Base-by-base conservation (phyloP, 2,329 filamentous ascomycete genomes). In the Colletotrichum noveboracense region DNA sequence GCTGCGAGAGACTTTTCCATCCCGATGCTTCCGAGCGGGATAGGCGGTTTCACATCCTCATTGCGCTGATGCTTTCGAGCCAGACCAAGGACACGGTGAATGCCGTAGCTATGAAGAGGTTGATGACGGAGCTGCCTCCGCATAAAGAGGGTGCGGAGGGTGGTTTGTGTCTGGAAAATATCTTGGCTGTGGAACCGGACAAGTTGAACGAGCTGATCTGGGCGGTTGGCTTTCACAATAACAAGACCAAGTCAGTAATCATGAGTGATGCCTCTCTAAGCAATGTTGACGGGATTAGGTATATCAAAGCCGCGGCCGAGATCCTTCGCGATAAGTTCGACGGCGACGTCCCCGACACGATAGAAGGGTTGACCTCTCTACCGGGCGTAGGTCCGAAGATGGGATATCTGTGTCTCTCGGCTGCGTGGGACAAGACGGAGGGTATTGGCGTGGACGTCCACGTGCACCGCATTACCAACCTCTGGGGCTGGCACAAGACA, bases 371-470 rank as follows among this genome's bases (percentile, higher is more conserved):
- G 24, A 93, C 93, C 67, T 91, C 92, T 3, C 89, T 98, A 0
- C 96, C 96, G 0, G 96, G 96, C 7, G 96, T 98, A 1, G 96
- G 96, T 0, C 96, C 96, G 34, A 98, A 98, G 86, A 98, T 98
- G 96, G 96, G 94, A 14, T 96, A 97, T 83, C 90, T 98, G 26
- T 96, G 94, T 82, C 91, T 98, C 87, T 94, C 93, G 62, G 94
- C 94, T 1, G 95, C 81, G 89, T 92, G 91, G 91, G 84, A 86
- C 79, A 86, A 87, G 38, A 91, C 90, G 70, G 88, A 92, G 81
- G 96, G 96, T 9, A 98, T 98, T 78, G 96, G 96, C 30, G 96
- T 98, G 65, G 96, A 98, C 83, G 96, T 98, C 7, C 96, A 98
- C 84, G 96, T 98, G 5, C 96, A 98, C 85, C 94, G 96, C 71